Conservation (phyloP, 257 asterid species). For the Nicotiana paniculata region DNA sequence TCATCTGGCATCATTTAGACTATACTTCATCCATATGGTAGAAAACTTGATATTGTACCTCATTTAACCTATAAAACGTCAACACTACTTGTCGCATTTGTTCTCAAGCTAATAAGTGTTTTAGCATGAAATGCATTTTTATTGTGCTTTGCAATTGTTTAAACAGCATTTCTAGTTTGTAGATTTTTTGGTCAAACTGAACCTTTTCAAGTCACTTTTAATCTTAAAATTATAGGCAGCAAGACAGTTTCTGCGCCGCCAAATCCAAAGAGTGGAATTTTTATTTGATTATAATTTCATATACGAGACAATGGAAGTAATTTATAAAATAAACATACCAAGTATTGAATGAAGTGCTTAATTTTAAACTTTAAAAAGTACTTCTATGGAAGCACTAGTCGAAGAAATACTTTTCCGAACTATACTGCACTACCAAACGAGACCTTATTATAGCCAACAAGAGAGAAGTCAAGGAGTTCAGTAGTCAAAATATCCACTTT, state of each 20-base stretch:
- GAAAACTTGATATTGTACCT: no score
- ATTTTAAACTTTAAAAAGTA: not conserved
- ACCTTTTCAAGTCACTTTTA: not conserved
- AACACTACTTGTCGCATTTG: not conserved
- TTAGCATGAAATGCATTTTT: not conserved
- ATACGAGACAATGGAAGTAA: not conserved
- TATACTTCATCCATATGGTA: no score
- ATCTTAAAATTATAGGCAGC: not conserved
- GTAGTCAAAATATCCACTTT: not conserved
- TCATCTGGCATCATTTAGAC: not conserved
- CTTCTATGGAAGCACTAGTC: not conserved
- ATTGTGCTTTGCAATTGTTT: not conserved
- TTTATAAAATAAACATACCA: not conserved
- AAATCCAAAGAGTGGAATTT: not conserved
- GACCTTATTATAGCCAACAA: not conserved
- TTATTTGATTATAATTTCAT: not conserved
- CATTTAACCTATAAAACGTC: not conserved
- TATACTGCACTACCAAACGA: not conserved
- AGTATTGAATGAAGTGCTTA: not conserved
- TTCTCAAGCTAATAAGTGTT: not conserved
- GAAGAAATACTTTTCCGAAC: not conserved
- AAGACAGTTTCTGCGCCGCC: not conserved
- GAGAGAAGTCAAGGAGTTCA: not conserved
- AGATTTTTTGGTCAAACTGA: not conserved
- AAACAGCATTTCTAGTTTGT: not conserved